Conservation (phyloP, 2,329 filamentous ascomycete genomes). For the Penicillium italicum region DNA sequence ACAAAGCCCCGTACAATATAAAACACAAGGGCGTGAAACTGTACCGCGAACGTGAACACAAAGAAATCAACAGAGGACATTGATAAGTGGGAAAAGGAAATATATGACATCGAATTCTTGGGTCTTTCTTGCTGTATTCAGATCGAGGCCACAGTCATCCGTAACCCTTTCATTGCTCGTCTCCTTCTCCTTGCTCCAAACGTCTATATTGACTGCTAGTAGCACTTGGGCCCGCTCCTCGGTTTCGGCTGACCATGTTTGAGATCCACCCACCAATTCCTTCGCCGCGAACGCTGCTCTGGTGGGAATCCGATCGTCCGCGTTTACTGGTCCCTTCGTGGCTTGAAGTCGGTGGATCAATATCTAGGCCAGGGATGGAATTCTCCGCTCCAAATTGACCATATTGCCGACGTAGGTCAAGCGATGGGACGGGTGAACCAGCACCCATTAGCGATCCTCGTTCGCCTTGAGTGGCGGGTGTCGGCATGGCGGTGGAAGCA, state of each 20-base stretch:
- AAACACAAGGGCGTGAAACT: not conserved
- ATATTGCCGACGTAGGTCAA: constrained; percentile 59
- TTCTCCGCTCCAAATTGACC: constrained; percentile 56
- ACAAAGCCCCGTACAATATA: not conserved
- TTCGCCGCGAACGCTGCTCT: constrained; percentile 43
- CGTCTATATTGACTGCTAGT: constrained; percentile 44
- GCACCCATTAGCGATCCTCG: constrained; percentile 75
- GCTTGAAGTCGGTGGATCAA: constrained; percentile 68
- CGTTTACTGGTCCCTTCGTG: constrained; percentile 50
- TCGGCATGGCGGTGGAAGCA: constrained; percentile 76
- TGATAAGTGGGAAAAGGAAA: not conserved
- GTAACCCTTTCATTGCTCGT: constrained; percentile 9
- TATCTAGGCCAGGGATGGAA: constrained; percentile 74
- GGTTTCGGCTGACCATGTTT: constrained; percentile 58
- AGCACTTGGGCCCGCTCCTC: constrained; percentile 36
- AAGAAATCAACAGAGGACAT: not conserved
- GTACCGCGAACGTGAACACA: not conserved
- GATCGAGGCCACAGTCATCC: not conserved
- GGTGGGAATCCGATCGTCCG: constrained; percentile 32
- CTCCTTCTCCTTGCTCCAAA: constrained; percentile 46
- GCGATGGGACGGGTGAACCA: constrained; percentile 74
- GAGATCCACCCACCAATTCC: constrained; percentile 68
- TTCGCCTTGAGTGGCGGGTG: constrained; percentile 73
- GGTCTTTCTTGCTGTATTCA: not conserved
- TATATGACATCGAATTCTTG: not conserved